Base-by-base conservation (phyloP, 2,329 filamentous ascomycete species). In the Fusarium napiforme region DNA sequence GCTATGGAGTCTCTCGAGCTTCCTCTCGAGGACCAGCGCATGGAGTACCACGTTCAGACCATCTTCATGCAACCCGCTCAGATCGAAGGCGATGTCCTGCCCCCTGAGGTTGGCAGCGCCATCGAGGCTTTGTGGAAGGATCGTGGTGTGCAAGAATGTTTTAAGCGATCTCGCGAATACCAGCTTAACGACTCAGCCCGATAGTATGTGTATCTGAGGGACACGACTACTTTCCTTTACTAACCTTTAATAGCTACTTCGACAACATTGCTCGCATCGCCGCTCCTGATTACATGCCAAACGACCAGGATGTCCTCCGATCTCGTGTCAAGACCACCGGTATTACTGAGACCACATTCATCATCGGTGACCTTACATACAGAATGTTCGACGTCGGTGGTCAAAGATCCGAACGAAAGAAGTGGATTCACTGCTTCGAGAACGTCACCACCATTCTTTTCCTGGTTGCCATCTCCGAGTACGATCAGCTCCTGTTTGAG, bases 381-480 rank as follows among this genome's bases (percentile, higher is more conserved):
- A 91, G 95, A 76, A 97, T 98, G 95, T 97, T 97, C 84, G 95
- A 98, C 80, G 95, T 98, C 50, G 95, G 95, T 88, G 96, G 95
- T 75, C 95, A 97, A 85, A 91, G 95, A 82, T 97, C 94, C 11
- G 95, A 98, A 85, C 92, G 95, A 82, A 98, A 98, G 93, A 98
- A 98, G 90, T 98, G 95, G 95, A 98, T 98, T 78, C 95, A 98
- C 87, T 97, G 95, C 86, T 98, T 98, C 84, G 95, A 98, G 87
- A 97, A 98, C 79, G 95, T 98, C 79, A 97, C 95, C 14, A 97
- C 95, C 15, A 97, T 98, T 78, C 92, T 98, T 43, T 98, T 98
- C 91, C 86, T 97, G 63, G 96, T 98, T 76, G 96, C 96, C 84
- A 97, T 98, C 78, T 97, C 95, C 76, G 95, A 97, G 84, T 98